Percentiles rank a stretch among this genome's conserved stretches.
Conservation (phyloP, 768 basidiomycete genomes). For the Kwoniella bestiolae region DNA sequence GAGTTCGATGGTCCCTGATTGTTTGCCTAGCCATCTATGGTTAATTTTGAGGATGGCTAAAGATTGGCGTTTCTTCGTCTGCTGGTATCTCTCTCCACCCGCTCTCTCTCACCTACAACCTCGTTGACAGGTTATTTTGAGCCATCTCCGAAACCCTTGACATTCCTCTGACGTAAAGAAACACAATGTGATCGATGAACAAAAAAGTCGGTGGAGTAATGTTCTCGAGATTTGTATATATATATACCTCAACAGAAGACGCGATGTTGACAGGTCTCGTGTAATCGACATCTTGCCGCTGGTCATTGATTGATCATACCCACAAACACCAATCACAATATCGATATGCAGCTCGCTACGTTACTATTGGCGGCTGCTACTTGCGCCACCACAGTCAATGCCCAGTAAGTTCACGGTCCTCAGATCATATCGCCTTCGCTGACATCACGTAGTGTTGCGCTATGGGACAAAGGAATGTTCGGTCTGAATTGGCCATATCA, state of each 20-base stretch:
- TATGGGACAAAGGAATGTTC: conserved; percentile 47
- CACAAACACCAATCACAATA: neutral
- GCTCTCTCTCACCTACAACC: neutral
- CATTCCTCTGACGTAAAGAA: neutral
- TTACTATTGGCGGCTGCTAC: neutral
- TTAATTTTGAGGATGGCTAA: conserved; percentile 1
- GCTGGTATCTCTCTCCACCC: neutral
- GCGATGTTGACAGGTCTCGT: neutral
- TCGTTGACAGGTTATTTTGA: neutral
- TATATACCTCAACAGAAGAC: neutral
- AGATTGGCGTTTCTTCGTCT: neutral
- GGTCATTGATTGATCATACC: neutral
- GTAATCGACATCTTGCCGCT: neutral
- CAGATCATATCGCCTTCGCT: neutral
- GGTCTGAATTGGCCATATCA: conserved; percentile 45
- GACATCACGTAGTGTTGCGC: conserved; percentile 23
- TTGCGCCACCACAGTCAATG: conserved; percentile 10
- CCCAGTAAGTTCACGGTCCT: conserved; percentile 14
- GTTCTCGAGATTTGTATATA: neutral
- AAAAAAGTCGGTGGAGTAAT: conserved; percentile 1
- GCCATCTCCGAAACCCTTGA: neutral
- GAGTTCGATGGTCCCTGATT: neutral
- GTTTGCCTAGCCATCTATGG: conserved; percentile 3
- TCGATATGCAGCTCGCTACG: conserved; percentile 1
- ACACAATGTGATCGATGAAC: neutral